phyloP scores from a whole-genome alignment of 129 eudicot species.

The Flaveria trinervia region DNA sequence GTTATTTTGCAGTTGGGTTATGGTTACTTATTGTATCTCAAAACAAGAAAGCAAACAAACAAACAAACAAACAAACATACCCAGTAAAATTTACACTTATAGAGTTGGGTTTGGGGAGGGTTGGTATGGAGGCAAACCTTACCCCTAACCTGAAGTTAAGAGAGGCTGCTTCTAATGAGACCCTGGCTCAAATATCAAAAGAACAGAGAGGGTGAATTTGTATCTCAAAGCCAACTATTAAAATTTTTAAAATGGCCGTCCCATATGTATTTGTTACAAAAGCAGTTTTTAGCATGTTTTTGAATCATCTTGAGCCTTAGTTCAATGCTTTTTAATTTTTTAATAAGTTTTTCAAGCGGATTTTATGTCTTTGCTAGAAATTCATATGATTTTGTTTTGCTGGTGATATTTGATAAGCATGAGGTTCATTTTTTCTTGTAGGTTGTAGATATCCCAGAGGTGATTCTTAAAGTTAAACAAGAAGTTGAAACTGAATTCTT shows the following conservation, averaged over 20 bases:
- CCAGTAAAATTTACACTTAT: too few species aligned
- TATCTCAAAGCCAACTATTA: background rate
- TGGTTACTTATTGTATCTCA: background rate
- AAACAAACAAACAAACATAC: too few species aligned
- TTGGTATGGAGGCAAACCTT: too few species aligned
- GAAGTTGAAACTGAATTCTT: constrained; percentile 74
- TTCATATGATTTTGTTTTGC: too few species aligned
- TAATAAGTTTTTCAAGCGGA: background rate
- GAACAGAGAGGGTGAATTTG: too few species aligned
- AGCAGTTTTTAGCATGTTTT: background rate
- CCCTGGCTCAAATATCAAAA: too few species aligned
- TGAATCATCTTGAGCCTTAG: background rate
- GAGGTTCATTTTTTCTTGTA: constrained; percentile 6
- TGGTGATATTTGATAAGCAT: background rate
- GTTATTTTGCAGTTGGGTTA: background rate
- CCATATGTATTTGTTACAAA: background rate
- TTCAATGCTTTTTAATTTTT: background rate
- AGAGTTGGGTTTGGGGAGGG: too few species aligned
- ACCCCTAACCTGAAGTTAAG: too few species aligned
- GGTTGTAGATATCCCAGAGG: constrained; percentile 65
- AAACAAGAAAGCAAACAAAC: background rate
- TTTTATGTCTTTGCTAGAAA: background rate
- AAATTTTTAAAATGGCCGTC: background rate
- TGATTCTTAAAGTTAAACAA: constrained; percentile 63
- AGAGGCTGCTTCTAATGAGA: too few species aligned